Conservation (phyloP, 345 rosid species). For the Rhizophora apiculata region DNA sequence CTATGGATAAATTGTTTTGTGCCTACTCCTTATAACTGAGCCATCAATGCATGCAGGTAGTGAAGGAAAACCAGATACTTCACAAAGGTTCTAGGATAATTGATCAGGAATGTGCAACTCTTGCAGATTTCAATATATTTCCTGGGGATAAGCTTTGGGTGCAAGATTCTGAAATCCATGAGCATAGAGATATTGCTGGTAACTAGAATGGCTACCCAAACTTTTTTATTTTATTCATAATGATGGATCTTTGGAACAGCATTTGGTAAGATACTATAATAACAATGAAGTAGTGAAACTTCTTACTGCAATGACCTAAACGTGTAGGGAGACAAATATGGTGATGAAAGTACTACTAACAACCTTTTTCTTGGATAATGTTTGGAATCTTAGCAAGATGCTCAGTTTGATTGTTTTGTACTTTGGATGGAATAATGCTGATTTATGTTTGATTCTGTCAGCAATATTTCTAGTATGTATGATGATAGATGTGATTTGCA, state of each 20-base stretch:
- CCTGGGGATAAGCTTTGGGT: slow-evolving; percentile 98
- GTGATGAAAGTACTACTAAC: too few species aligned
- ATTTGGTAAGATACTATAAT: background rate
- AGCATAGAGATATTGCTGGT: slow-evolving; percentile 98
- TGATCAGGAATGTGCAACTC: slow-evolving; percentile 85
- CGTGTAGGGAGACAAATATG: too few species aligned
- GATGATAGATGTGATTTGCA: too few species aligned
- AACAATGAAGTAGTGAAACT: too few species aligned
- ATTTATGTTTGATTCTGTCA: too few species aligned
- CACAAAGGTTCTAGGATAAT: slow-evolving; percentile 74
- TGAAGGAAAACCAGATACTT: slow-evolving; percentile 92
- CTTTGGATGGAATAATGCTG: background rate
- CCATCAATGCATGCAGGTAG: slow-evolving; percentile 51
- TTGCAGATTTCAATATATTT: slow-evolving; percentile 92
- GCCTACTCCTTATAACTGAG: background rate
- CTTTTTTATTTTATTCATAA: background rate
- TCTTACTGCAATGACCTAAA: too few species aligned
- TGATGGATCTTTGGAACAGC: background rate
- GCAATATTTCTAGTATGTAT: too few species aligned
- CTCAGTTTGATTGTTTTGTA: background rate
- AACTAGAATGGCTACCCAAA: slow-evolving; percentile 15
- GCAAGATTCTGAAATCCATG: slow-evolving; percentile 89
- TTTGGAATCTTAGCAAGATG: too few species aligned
- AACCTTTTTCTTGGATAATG: too few species aligned
- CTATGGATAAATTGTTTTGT: background rate